Base-by-base conservation (phyloP, 2,329 filamentous ascomycete species). In the Aspergillaceae sp. region DNA sequence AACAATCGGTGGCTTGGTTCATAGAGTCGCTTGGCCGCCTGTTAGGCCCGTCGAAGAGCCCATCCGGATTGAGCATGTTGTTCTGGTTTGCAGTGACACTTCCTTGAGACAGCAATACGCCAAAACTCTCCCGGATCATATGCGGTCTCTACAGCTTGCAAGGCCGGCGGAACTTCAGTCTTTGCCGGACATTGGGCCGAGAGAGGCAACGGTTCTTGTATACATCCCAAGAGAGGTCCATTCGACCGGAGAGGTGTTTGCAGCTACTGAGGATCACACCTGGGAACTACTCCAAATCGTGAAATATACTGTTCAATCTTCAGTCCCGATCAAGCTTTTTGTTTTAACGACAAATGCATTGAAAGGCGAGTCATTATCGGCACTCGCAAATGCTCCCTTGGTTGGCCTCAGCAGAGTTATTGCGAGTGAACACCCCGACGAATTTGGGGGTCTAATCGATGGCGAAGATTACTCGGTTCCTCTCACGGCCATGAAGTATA, bases 391-490 rank as follows among this genome's bases (percentile, higher is more conserved):
- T 8, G 57, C 55, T 1, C 54, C 66, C 4, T 47, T 71, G 7
- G 50, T 63, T 34, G 70, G 70, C 3, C 58, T 71, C 4, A 51
- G 51, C 5, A 62, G 68, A 29, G 64, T 72, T 44, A 60, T 68
- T 44, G 62, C 65, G 5, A 57, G 57, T 1, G 70, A 72, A 52
- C 61, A 70, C 28, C 54, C 65, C 1, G 47, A 70, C 10, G 41
- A 57, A 7, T 70, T 61, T 52, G 67, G 68, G 11, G 64, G 54
- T 0, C 49, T 71, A n/a, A 62, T 71, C 29, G 68, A 73, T 48
- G 55, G 52, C 7, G 67, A 68, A 28, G 49, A 42, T 4, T 32
- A 43, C 0, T 35, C 29, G 3, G 64, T 72, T 28, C 68, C 68
- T 4, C 48, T 66, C 3, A 49, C 63, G 28, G 55, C 61, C 4